Evolutionary conservation across 148 eudicot species (phyloP), one percentile per base, ranked within the genome.

Genomic region (Vaccinium vitisidaea): DNA sequence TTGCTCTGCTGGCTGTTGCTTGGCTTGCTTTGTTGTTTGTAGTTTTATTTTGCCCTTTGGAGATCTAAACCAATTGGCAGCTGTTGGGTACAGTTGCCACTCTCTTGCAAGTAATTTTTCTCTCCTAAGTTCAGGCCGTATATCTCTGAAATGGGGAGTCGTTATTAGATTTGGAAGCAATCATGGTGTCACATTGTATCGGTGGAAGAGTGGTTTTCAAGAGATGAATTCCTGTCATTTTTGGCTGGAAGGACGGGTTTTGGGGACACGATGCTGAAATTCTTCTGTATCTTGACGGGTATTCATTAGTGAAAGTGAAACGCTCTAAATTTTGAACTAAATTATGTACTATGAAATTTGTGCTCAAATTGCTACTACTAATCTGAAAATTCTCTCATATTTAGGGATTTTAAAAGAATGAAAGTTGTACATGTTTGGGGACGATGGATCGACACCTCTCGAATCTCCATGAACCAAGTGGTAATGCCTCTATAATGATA

Each of bases 1-100:
- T 65, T 46, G 83, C 8, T 65, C 27, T 81, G 58, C 65, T 55
- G 82, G 48, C 25, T 80, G 73, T 21, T 63, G 32, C 32, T 63
- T 63, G 49, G 13, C 27, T 63, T 12, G 83, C 48, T 81, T 46
- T 46, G 48, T 61, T 65, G 67, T 18, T 81, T 81, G 49, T 27
- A 32, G 43, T 52, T 15, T 27, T 27, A 5, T 13, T 61, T 5
- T 61, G 18, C 1, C 18, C 36, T 59, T 43, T 4, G n/a, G 39
- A 19, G 16, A 18, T 80, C 0, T 61, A 23, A 10, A 19, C 43
- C 65, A 58, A 32, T 53, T 80, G 32, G 32, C 69, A 11, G 32
- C 27, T 46, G 19, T 59, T 61, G 56, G 53, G 67, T n/a, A 19
- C 75, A 11, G 14, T 48, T 49, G 52, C 73, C 73, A 67, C 27